Base-by-base conservation (phyloP, 2,329 filamentous ascomycete species). In the Penicillium vulpinum region DNA sequence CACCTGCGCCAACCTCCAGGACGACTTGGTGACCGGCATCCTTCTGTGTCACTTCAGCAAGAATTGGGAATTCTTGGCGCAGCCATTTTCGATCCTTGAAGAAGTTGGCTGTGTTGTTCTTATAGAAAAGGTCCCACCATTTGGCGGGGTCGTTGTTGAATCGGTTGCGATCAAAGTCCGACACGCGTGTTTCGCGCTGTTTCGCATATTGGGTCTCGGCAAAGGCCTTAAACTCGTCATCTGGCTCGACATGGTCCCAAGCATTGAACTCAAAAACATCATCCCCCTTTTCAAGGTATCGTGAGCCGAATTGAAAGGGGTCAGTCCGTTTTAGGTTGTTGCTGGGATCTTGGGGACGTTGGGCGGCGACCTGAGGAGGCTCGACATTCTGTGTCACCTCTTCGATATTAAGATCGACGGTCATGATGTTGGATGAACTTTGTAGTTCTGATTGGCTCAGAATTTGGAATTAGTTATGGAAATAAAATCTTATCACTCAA, bases 81-180 rank as follows among this genome's bases (percentile, higher is more conserved):
- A 99, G 80, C 94, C 94, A 99, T 74, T 97, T 97, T 62, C 94
- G 85, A 72, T 99, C 90, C 78, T 99, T 99, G 85, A 99, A 99
- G 78, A 99, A 99, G 71, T 97, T 97, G 68, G 88, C 85, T 21
- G 90, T 90, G 77, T 99, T 97, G 78, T 97, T 96, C 77, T 94
- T 92, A 81, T 99, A 99, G 78, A 99, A 99, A 54, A 89, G 79
- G 70, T 99, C 94, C 94, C 94, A 99, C 91, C 92, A 97, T 75
- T 92, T 96, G 60, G 91, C 92, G 0, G 94, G 94, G 63, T 95
- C 85, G 44, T 83, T 80, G 73, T 97, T 97, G 81, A 97, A 97
- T 64, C 91, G 89, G 67, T 80, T 84, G 75, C 92, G 92, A 76
- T 99, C 92, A 80, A 95, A 97, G 60, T 96, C 92, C 41, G 88